Percentiles rank a stretch among this genome's conserved stretches.
Conservation (phyloP, 192 early-diverging fungal genomes). For the Jimgerdemannia lactiflua region DNA sequence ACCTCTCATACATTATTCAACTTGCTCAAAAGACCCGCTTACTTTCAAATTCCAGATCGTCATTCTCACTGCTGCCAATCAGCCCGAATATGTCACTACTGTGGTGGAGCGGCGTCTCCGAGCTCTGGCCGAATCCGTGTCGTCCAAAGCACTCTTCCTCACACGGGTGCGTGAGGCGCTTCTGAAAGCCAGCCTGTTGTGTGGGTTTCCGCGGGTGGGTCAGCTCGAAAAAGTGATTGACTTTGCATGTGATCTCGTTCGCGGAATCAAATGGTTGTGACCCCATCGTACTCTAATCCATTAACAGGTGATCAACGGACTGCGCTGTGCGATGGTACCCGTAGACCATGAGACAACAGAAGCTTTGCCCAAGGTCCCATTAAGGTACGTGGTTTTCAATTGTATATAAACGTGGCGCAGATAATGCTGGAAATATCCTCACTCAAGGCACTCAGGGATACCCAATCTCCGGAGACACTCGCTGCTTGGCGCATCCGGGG, state of each 20-base stretch:
- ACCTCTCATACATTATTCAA: background rate
- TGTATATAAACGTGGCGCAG: background rate
- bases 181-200: conserved; percentile 7
- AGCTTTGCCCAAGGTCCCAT: conserved; percentile 6
- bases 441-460: too few species aligned
- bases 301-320: background rate
- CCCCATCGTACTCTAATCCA: background rate
- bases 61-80: conserved; percentile 8
- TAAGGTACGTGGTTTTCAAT: background rate
- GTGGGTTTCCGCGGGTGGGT: conserved; percentile 14
- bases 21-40: background rate
- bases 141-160: conserved; percentile 9
- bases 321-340: background rate
- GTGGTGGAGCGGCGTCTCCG: conserved; percentile 1
- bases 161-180: conserved; percentile 8
- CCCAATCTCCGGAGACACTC: background rate
- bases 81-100: background rate
- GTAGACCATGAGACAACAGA: conserved; percentile 7
- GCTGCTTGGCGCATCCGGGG: background rate
- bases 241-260: too few species aligned
- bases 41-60: conserved; percentile 1
- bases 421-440: too few species aligned
- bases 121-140: background rate
- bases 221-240: too few species aligned
- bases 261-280: too few species aligned